Evolutionary conservation across 306 rosid genomes (phyloP), one percentile per base, ranked within the genome.

Genomic region (Medicago lupulina): DNA sequence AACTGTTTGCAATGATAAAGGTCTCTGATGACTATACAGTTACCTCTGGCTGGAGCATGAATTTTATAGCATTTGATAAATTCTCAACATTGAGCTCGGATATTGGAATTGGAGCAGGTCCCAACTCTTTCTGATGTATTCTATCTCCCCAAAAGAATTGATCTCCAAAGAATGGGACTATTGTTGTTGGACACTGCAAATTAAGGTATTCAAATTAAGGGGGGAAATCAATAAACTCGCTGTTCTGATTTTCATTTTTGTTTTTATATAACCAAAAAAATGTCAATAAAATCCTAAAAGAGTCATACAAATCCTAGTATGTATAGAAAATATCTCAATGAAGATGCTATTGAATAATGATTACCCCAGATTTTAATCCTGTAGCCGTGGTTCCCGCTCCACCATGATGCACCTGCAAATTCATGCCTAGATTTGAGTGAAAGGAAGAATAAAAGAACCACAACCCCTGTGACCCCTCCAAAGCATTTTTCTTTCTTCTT

Each of bases 351-450:
- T 55, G 76, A 76, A 83, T 76, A 64, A 77, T 92, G 86, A 73
- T 83, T 95, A 95, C 99, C 97, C 96, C 97, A 2, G 99, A 96
- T 85, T 73, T 92, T 64, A 95, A 84, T 82, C 97, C 99, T 25
- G 99, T 89, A 67, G 97, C 96, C 0, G 99, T 92, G 63, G 99
- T 95, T 75, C 99, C 99, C 21, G 99, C 97, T 73, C 99, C 99
- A 31, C 99, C 99, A 44, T 95, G 99, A 86, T 95, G 99, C 74
- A 95, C 97, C 98, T 92, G 91, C 91, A 87, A 67, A 46, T 70
- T 34, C 25, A 60, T 19, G 31, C 50, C 72, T 10, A 1, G 2
- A 38, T 34, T 28, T 51, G 36, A 31, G 6, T 31, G 36, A 31
- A 31, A 31, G 36, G 36, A 31, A 31, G 36, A 31, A 31, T 31